Evolutionary conservation across 176 grass and related monocot species (phyloP), one percentile per base, ranked within the genome.

Genomic region (Oropetium thomaeum): DNA sequence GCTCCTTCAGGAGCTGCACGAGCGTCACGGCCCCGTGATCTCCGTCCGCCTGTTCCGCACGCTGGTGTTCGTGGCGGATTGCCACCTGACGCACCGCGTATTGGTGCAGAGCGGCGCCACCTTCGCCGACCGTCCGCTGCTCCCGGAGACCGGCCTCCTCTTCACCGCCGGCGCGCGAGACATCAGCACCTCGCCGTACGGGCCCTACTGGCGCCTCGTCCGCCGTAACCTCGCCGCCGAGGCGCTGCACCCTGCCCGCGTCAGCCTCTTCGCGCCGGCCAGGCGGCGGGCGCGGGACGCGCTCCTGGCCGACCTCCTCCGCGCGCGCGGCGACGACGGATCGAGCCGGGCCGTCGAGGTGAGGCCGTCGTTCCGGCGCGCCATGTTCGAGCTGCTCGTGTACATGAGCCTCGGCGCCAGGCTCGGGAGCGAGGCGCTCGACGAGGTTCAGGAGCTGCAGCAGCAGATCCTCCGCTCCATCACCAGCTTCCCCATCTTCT

Each of bases 381-480:
- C 85, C 40, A 25, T 86, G 71, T 88, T 86, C 67, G 71, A 67
- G 75, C 69, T 86, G 29, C 65, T 88, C 8, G 70, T 83, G 33
- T 60, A 82, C 53, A 85, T 86, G 82, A 84, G 85, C 82, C 75
- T 94, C 37, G 85, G 92, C 14, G 88, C 71, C 29, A 72, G 70
- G 54, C 70, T 81, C 11, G 44, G 54, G 29, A 10, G 35, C 42
- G 43, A 77, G 34, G 6, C 28, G 33, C 64, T 90, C 30, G 54
- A 42, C 23, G 85, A 90, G 48, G 31, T 95, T 28, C 57, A 88
- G 63, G 25, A n/a, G 39, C 59, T 82, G 54, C 60, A 84, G 64
- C 29, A 22, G 8, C 9, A 7, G 8, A 16, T 84, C 5, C 71
- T 86, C 34, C 34, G 22, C 30, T 57, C 58, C 49, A 9, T 80